Conservation (phyloP, 78 protist species). For the Polysphondylium violaceum region DNA sequence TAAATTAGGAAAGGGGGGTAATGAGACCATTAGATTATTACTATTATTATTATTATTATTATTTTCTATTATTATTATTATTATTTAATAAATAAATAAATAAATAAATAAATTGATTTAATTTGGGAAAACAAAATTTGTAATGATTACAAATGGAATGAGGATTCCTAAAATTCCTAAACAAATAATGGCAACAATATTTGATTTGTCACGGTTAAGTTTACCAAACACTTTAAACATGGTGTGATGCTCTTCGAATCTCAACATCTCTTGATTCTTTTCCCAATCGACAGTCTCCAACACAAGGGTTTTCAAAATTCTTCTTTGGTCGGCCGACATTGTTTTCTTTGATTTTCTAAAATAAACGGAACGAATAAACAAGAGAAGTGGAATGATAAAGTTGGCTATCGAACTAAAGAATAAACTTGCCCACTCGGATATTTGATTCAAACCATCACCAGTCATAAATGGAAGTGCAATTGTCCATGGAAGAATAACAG, state of each 20-base stretch:
- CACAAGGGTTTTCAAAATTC: conserved; percentile 16
- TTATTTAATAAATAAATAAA: too few species aligned
- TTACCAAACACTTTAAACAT: conserved; percentile 21
- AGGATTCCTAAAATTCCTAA: conserved; percentile 2
- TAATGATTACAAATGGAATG: conserved; percentile 38
- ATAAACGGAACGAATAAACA: conserved; percentile 32
- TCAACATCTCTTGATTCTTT: conserved; percentile 15
- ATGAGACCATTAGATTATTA: too few species aligned
- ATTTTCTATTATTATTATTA: too few species aligned
- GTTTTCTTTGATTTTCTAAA: conserved; percentile 18
- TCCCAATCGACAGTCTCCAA: conserved; percentile 49
- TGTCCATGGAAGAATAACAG: conserved; percentile 77
- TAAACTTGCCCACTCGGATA: conserved; percentile 44
- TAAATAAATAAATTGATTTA: too few species aligned
- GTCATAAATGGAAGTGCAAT: conserved; percentile 71
- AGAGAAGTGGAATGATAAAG: conserved; percentile 71
- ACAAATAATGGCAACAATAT: not conserved
- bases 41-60: too few species aligned
- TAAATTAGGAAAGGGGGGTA: too few species aligned
- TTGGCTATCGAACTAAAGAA: conserved; percentile 64
- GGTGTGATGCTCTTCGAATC: conserved; percentile 27
- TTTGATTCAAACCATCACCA: conserved; percentile 53
- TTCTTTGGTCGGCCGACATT: conserved; percentile 16
- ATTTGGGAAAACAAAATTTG: conserved; percentile 18
- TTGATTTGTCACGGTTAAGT: not conserved